phyloP scores from a whole-genome alignment of 768 basidiomycete genomes.

The Suillus placidus region DNA sequence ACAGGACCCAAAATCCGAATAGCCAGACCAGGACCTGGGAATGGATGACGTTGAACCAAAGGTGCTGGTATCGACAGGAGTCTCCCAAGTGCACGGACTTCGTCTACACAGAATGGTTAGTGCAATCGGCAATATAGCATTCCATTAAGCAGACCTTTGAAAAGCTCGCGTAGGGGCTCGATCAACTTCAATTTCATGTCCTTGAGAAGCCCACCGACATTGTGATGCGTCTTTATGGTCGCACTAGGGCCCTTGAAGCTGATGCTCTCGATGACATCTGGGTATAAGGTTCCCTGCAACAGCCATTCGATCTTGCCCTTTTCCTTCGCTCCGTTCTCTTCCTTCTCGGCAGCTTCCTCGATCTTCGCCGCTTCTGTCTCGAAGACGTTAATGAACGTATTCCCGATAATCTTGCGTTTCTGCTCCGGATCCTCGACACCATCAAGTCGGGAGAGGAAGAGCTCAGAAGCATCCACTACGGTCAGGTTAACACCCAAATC shows the following conservation, averaged over 20 bases:
- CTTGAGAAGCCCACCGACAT: constrained; percentile 93
- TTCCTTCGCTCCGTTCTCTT: constrained; percentile 66
- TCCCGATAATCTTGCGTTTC: constrained; percentile 98
- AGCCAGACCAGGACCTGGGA: constrained; percentile 97
- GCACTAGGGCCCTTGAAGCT: constrained; percentile 99
- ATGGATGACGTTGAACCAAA: constrained; percentile 95
- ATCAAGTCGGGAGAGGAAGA: constrained; percentile 87
- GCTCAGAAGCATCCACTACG: constrained; percentile 92
- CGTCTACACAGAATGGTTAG: constrained; percentile 56
- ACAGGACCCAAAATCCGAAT: constrained; percentile 98
- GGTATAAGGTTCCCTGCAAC: constrained; percentile 96
- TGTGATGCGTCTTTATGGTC: constrained; percentile 99
- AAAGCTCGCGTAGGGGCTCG: constrained; percentile 94
- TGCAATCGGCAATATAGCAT: neutral
- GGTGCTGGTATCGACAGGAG: constrained; percentile 90
- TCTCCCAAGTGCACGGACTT: constrained; percentile 91
- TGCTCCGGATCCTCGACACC: constrained; percentile 95
- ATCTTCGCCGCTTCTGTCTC: constrained; percentile 92
- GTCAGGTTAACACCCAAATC: constrained; percentile 96
- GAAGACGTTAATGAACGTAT: constrained; percentile 98
- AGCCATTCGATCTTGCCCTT: constrained; percentile 98
- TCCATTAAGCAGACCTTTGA: constrained; percentile 74
- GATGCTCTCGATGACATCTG: constrained; percentile 99
- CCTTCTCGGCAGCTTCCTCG: constrained; percentile 78
- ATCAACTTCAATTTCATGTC: constrained; percentile 99